Base-by-base conservation (phyloP, 805 yeast genomes). In the Priceomyces carsonii region DNA sequence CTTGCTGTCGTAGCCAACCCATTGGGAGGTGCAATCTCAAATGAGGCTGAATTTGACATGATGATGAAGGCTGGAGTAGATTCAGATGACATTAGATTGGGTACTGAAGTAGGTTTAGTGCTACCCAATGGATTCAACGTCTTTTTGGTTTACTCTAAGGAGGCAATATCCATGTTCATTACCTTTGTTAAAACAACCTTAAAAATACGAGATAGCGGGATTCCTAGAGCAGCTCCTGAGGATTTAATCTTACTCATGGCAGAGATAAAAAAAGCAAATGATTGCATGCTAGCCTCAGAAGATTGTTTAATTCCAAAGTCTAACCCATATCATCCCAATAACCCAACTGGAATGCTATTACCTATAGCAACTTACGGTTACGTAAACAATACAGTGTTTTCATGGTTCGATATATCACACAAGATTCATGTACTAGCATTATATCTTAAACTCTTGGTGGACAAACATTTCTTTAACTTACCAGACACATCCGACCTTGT, bases 391-490 rank as follows among this genome's bases (percentile, higher is more conserved):
- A 31, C 47, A 5, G 49, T 55, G 12, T 46, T 57, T 33, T 50
- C 58, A 19, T 77, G 82, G 82, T 66, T 59, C 58, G 82, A 77
- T 46, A 53, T 70, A 3, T 55, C 73, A 3, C 77, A 76, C 34
- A 74, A 72, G 34, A 51, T 66, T 0, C 65, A 57, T 38, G 57
- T 63, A 19, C 36, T 61, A 43, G 59, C 66, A 24, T 49, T 61
- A 25, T 43, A 60, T 38, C 27, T 72, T 38, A 40, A 63, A 7
- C 38, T 69, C 18, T 46, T 62, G 33, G 39, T 41, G n/a, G 38
- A 41, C 22, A 28, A 30, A 3, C 35, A 33, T 41, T 46, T 41
- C 21, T 28, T 39, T 16, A 32, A 32, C 21, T 27, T 42, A 10
- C 45, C 45, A 1, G 29, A 25, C 5, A 32, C 16, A 17, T 33